phyloP scores from a whole-genome alignment of 805 yeast genomes.

The Scheffersomyces lignosus region DNA sequence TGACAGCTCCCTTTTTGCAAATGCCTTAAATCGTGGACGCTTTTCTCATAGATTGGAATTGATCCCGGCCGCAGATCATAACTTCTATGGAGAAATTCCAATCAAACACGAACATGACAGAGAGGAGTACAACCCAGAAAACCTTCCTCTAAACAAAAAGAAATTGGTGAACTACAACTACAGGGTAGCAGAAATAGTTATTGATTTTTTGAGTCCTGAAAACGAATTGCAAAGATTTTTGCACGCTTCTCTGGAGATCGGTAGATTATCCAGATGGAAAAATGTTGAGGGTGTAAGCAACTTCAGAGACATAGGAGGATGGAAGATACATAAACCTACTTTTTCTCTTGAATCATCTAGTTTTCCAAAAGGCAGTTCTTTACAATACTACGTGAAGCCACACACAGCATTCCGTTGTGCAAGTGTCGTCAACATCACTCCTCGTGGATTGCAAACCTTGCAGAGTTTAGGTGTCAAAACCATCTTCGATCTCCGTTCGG shows the following conservation, averaged over 20 bases:
- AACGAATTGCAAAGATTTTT: conserved; percentile 57
- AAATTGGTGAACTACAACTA: conserved; percentile 58
- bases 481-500: conserved; percentile 69
- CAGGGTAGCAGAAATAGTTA: conserved; percentile 49
- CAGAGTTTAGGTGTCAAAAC: conserved; percentile 47
- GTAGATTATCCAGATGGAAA: conserved; percentile 57
- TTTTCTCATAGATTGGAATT: conserved; percentile 50
- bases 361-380: conserved; percentile 2
- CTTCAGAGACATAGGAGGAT: conserved; percentile 83
- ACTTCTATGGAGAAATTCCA: conserved; percentile 57
- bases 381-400: conserved; percentile 46
- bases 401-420: conserved; percentile 66
- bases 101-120: conserved; percentile 34
- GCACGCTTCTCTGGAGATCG: conserved; percentile 31
- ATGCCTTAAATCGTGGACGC: conserved; percentile 54
- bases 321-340: conserved; percentile 41
- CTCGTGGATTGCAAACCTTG: conserved; percentile 44
- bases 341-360: conserved; percentile 10
- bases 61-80: conserved; percentile 76
- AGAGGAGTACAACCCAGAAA: conserved; percentile 34
- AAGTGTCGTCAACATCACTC: conserved; percentile 52
- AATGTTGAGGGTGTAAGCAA: conserved; percentile 66
- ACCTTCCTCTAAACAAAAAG: conserved; percentile 45
- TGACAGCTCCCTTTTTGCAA: conserved; percentile 62
- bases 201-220: conserved; percentile 47